Percentiles rank a stretch among this genome's conserved stretches.
Evolutionary conservation across 495 filamentous ascomycete genomes (phyloP).

Genomic region (Cudoniella acicularis): DNA sequence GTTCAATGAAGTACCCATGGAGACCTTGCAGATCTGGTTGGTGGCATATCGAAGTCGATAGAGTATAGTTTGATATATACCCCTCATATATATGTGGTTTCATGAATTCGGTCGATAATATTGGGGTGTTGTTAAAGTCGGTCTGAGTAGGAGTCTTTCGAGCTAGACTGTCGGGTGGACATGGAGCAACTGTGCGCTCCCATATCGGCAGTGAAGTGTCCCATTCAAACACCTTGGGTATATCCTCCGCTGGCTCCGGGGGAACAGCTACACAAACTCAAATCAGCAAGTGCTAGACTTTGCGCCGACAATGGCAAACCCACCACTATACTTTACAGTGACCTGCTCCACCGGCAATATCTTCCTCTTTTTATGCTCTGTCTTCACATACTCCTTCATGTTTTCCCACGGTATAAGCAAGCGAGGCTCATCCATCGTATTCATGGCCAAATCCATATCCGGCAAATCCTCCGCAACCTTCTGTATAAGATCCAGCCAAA

Average conservation of each 20-base stretch:
- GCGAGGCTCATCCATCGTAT: slow-evolving; percentile 63
- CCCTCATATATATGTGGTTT: slow-evolving; percentile 42
- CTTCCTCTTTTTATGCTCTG: slow-evolving; percentile 44
- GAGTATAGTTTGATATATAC: slow-evolving; percentile 60
- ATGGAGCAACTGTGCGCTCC: background rate
- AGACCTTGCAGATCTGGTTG: slow-evolving; percentile 49
- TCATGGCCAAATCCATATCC: slow-evolving; percentile 69
- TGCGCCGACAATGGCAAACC: background rate
- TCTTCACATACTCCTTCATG: slow-evolving; percentile 49
- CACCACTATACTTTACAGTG: background rate
- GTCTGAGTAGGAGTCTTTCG: background rate
- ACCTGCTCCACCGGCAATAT: slow-evolving; percentile 28
- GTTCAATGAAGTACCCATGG: slow-evolving; percentile 67
- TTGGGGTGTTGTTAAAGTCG: background rate
- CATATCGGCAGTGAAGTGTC: slow-evolving; percentile 13
- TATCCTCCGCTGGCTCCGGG: background rate
- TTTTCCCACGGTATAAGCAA: slow-evolving; percentile 62
- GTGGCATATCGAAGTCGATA: slow-evolving; percentile 60
- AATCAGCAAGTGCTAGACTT: background rate
- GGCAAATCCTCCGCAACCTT: slow-evolving; percentile 55
- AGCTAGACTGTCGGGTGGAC: background rate
- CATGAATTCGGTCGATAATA: background rate
- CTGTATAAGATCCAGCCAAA: slow-evolving; percentile 51
- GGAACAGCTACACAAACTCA: background rate
- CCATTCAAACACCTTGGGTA: slow-evolving; percentile 34